Evolutionary conservation across 352 stramenopile species (phyloP).

Genomic region (Phytophthora sansomeana): DNA sequence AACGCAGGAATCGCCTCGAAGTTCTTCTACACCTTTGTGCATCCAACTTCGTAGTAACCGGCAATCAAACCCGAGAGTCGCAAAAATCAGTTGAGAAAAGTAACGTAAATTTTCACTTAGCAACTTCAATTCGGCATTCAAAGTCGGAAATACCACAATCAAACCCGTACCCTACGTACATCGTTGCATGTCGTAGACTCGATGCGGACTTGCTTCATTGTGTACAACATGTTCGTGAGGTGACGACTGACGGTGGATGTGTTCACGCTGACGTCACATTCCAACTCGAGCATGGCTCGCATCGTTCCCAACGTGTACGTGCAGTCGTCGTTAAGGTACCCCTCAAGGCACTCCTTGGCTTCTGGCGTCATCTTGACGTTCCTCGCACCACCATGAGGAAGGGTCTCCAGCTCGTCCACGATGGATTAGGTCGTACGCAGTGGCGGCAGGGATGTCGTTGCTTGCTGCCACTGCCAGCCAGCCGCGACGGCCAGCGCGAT

Average conservation of each 20-base stretch:
- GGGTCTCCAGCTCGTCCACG: not conserved
- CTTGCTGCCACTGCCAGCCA: not conserved
- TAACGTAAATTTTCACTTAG: not conserved
- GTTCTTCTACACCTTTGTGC: not conserved
- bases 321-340: not conserved
- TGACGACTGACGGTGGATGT: no score
- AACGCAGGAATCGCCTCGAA: no score
- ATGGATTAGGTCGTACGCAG: not conserved
- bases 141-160: not conserved
- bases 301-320: no score
- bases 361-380: not conserved
- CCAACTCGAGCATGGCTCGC: no score
- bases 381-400: not conserved
- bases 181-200: no score
- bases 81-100: no score
- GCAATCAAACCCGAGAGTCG: not conserved
- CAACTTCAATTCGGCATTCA: constrained; percentile 1
- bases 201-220: no score
- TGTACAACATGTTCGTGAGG: no score
- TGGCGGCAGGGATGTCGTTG: not conserved
- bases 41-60: not conserved
- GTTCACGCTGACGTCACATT: no score
- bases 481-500: not conserved
- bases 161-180: not conserved
- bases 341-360: not conserved